Evolutionary conservation across 2,329 filamentous ascomycete genomes (phyloP).

Genomic region (Mollisia scopiformis): DNA sequence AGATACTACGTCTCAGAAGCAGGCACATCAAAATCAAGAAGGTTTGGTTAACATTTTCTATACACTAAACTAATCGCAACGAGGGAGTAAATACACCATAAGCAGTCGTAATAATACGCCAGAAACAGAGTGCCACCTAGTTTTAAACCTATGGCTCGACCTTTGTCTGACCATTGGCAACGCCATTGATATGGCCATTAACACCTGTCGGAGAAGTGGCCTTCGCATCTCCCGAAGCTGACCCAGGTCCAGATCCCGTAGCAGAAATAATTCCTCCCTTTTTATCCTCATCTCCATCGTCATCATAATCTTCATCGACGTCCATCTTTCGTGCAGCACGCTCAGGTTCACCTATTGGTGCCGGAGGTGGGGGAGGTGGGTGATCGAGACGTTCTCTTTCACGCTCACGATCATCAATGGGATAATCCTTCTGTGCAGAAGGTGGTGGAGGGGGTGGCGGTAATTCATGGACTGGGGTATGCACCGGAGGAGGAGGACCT

Average conservation of each 20-base stretch:
- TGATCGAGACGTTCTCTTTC: conserved; percentile 42
- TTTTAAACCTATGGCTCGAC: conserved; percentile 28
- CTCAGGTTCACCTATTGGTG: conserved; percentile 72
- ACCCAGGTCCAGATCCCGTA: conserved; percentile 48
- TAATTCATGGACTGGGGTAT: conserved; percentile 45
- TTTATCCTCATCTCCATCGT: conserved; percentile 86
- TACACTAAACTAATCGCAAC: conserved; percentile 1
- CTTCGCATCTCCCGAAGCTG: conserved; percentile 50
- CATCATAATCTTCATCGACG: conserved; percentile 96
- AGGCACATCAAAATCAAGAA: neutral
- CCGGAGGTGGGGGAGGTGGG: conserved; percentile 45
- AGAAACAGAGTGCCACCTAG: neutral
- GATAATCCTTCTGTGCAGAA: conserved; percentile 56
- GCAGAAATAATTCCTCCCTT: conserved; percentile 54
- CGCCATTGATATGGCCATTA: conserved; percentile 37
- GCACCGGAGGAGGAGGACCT: conserved; percentile 57
- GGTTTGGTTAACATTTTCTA: neutral
- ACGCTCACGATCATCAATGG: conserved; percentile 54
- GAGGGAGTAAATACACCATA: neutral
- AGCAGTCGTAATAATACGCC: neutral
- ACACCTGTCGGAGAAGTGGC: conserved; percentile 49
- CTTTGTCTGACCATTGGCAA: conserved; percentile 36
- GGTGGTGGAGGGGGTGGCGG: conserved; percentile 47
- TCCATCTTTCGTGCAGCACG: conserved; percentile 91
- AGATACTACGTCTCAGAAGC: no score